These are phyloP conservation scores for Thoreauomyces humboldtii DNA, from an alignment of 192 early-diverging fungal genomes.

Conservation along the genomic window DNA sequence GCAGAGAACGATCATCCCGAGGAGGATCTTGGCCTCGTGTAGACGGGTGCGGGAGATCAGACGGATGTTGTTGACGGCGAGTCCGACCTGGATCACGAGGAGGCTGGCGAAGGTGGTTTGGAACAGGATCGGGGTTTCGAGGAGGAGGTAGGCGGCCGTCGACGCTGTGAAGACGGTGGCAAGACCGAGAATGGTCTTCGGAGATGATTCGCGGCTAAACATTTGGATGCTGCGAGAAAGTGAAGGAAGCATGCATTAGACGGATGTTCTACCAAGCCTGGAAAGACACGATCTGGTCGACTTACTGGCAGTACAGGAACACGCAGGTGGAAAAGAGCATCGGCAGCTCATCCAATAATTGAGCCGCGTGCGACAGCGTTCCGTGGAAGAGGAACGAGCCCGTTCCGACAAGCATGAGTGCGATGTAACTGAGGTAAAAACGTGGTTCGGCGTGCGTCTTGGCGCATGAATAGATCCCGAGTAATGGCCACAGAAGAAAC, in stretches of 20 bases:
- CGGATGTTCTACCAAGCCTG: not conserved
- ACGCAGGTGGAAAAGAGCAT: slow-evolving; percentile 58
- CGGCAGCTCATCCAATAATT: slow-evolving; percentile 76
- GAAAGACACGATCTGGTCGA: not conserved
- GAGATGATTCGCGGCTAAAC: not conserved
- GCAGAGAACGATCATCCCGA: slow-evolving; percentile 25
- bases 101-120: slow-evolving; percentile 37
- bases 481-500: slow-evolving; percentile 55
- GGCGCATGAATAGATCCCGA: slow-evolving; percentile 55
- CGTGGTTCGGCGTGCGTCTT: slow-evolving; percentile 47
- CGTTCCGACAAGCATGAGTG: slow-evolving; percentile 57
- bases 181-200: slow-evolving; percentile 9
- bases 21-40: slow-evolving; percentile 27
- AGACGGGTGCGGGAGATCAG: slow-evolving; percentile 1
- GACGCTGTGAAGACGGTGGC: slow-evolving; percentile 36
- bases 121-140: slow-evolving; percentile 70
- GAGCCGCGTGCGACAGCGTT: slow-evolving; percentile 68
- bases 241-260: not conserved
- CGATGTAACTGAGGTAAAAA: slow-evolving; percentile 56
- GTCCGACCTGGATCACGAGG: slow-evolving; percentile 1
- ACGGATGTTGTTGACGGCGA: slow-evolving; percentile 26
- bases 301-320: slow-evolving; percentile 47
- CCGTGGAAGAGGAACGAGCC: slow-evolving; percentile 78
- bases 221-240: slow-evolving; percentile 6
- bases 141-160: slow-evolving; percentile 56